Base-by-base conservation (phyloP, 202 grass and related monocot species). In the Brachypodium distachyon region DNA sequence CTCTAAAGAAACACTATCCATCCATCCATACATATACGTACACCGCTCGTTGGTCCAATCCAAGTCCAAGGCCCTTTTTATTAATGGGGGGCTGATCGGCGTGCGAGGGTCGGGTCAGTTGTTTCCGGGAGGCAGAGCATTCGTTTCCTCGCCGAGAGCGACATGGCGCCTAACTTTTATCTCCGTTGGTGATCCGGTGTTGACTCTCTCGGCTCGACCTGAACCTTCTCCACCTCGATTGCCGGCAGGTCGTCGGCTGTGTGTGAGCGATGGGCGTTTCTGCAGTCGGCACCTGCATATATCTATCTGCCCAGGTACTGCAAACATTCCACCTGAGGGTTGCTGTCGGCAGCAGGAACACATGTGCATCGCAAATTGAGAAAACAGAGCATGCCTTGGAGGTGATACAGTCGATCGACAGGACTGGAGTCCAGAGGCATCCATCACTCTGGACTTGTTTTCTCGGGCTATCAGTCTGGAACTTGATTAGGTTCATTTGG, bases 121-220 rank as follows among this genome's bases (percentile, higher is more conserved):
- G 68, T 67, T 66, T 72, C 78, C 18, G 47, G 72, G 78, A 80
- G 63, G 63, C 84, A 81, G 47, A 50, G 47, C 47, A n/a, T n/a
- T 58, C 38, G 22, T 73, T 61, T 79, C 57, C 26, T 59, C 22
- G n/a, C 28, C 34, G 78, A 82, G 28, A 56, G 84, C 38, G 78
- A 87, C 73, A 32, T 33, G 56, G 14, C n/a, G n/a, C n/a, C n/a
- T 48, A 77, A 78, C 78, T 29, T 40, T 34, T 21, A 59, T 63
- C 69, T 72, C 57, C 52, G 31, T 46, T 61, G 13, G 18, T 33
- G 43, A 70, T 86, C 44, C 61, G 18, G 57, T 87, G 78, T 82
- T 82, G 84, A 77, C 78, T 66, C 34, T 33, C 9, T n/a, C 13
- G n/a, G 33, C 25, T 9, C 9, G n/a, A 18, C 4, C n/a, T n/a